These are phyloP conservation scores for Blastocystis sp. DNA, from an alignment of 352 stramenopile genomes.

Conservation along the genomic window DNA sequence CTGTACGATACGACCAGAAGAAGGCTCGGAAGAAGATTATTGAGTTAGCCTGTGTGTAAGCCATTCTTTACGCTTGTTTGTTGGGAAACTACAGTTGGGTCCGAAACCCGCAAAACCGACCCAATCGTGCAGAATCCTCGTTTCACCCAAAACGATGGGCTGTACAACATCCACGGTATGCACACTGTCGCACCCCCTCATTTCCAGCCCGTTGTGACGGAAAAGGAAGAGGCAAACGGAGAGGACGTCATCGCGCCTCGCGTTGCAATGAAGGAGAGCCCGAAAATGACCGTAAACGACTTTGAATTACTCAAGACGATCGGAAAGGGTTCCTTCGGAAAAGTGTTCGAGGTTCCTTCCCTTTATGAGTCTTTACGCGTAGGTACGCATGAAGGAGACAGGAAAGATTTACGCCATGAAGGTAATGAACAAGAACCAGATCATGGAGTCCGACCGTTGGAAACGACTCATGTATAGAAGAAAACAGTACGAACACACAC, in stretches of 20 bases:
- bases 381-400: conserved; percentile 77
- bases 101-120: too few species aligned
- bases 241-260: conserved; percentile 6
- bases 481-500: conserved; percentile 74
- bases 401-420: conserved; percentile 89
- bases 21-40: conserved; percentile 27
- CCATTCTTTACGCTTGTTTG: not conserved
- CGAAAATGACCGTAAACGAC: conserved; percentile 75
- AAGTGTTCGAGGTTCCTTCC: conserved; percentile 67
- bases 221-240: not conserved
- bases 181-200: not conserved
- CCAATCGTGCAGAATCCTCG: too few species aligned
- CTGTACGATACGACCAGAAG: not conserved
- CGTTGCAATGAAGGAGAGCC: not conserved
- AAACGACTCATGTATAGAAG: conserved; percentile 56
- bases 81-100: not conserved
- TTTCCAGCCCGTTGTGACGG: not conserved
- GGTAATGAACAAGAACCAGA: conserved; percentile 79
- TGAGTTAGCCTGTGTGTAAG: conserved; percentile 23
- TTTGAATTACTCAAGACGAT: conserved; percentile 82
- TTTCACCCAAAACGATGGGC: not conserved
- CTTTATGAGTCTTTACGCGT: not conserved
- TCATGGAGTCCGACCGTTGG: conserved; percentile 67
- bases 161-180: not conserved
- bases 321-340: conserved; percentile 78